Conservation (phyloP, 345 rosid species). For the Raphanus raphanistrum region DNA sequence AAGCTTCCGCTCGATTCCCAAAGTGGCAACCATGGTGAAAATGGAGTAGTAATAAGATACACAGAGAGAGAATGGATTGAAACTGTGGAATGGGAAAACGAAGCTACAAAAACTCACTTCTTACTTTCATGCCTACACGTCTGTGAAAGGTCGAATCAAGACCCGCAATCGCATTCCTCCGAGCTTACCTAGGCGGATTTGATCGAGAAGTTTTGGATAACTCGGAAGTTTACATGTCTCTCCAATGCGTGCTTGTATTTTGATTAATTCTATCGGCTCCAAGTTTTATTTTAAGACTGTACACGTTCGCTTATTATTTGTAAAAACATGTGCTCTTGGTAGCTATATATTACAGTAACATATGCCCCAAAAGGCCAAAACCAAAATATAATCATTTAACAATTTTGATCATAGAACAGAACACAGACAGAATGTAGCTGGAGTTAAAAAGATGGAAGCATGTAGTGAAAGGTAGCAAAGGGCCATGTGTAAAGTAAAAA, state of each 20-base stretch:
- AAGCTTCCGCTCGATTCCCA: conserved; percentile 12
- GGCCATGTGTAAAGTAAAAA: not conserved
- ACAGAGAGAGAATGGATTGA: conserved; percentile 1
- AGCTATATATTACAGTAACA: not conserved
- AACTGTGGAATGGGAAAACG: conserved; percentile 9
- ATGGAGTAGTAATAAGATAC: not conserved
- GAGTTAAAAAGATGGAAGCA: not conserved
- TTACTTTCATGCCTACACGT: not conserved
- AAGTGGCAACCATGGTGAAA: not conserved
- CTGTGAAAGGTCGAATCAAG: not conserved
- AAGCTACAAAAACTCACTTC: not conserved
- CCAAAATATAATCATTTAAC: not conserved
- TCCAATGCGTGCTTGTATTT: not conserved
- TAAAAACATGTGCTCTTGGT: not conserved
- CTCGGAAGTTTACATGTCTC: not conserved
- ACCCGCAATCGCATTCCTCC: not conserved
- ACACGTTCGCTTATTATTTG: not conserved
- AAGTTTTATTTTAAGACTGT: not conserved
- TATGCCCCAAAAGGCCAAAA: not conserved
- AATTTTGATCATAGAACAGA: not conserved
- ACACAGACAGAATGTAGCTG: not conserved
- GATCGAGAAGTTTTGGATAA: not conserved
- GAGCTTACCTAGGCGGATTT: not conserved
- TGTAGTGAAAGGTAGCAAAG: conserved; percentile 15
- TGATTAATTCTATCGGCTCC: not conserved